These are phyloP conservation scores for Lippia alba DNA, from an alignment of 305 asterid genomes.

Conservation along the genomic window DNA sequence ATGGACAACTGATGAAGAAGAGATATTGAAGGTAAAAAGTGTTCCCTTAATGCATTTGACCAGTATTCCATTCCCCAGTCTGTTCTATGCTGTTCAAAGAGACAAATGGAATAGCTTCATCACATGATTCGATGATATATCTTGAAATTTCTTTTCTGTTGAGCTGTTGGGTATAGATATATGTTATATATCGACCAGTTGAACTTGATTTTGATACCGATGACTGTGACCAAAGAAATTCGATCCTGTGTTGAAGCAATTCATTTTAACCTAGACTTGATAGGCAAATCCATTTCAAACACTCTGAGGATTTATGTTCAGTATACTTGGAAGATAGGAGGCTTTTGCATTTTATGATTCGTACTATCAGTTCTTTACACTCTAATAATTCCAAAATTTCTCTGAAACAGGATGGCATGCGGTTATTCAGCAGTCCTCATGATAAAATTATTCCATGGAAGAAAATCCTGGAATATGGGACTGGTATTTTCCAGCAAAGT, in stretches of 20 bases:
- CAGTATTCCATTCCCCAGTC: conserved; percentile 17
- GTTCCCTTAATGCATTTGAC: conserved; percentile 17
- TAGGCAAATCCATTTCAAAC: not conserved
- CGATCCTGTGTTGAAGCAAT: too few species aligned
- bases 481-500: conserved; percentile 50
- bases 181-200: too few species aligned
- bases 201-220: too few species aligned
- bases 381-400: conserved; percentile 17
- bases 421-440: conserved; percentile 26
- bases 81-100: not conserved
- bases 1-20: conserved; percentile 79
- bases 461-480: conserved; percentile 61
- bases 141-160: too few species aligned
- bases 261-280: too few species aligned
- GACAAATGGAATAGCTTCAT: conserved; percentile 2
- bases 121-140: too few species aligned
- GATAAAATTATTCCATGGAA: conserved; percentile 59
- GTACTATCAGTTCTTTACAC: conserved; percentile 18
- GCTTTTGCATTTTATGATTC: not conserved
- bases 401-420: conserved; percentile 64
- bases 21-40: conserved; percentile 57
- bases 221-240: too few species aligned
- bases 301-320: not conserved
- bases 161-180: too few species aligned
- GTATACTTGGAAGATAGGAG: not conserved